These are phyloP conservation scores for Trametes coccinea DNA, from an alignment of 768 basidiomycete genomes.

Conservation along the genomic window DNA sequence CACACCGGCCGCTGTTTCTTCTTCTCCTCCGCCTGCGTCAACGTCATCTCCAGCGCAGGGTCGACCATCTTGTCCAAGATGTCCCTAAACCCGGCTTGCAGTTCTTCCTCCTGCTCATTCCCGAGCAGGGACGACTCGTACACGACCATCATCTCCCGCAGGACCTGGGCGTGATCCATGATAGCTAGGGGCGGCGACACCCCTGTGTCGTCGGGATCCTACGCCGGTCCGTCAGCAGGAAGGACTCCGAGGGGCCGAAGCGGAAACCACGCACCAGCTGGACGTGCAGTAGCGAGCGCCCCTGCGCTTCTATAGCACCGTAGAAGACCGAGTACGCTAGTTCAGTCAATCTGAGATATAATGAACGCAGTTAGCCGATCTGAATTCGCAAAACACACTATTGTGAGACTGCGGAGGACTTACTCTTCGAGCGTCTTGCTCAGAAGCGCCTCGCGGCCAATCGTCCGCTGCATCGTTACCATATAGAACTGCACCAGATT, in stretches of 20 bases:
- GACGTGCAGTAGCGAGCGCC: conserved; percentile 59
- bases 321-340: conserved; percentile 84
- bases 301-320: conserved; percentile 83
- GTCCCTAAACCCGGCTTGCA: conserved; percentile 54
- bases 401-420: neutral
- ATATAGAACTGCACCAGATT: conserved; percentile 95
- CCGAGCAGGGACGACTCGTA: conserved; percentile 85
- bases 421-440: conserved; percentile 80
- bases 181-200: conserved; percentile 74
- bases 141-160: conserved; percentile 87
- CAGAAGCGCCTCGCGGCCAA: conserved; percentile 80
- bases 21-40: conserved; percentile 65
- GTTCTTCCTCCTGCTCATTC: conserved; percentile 38
- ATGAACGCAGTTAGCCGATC: neutral
- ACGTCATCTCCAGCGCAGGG: conserved; percentile 78
- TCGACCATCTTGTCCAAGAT: conserved; percentile 85
- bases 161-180: conserved; percentile 78
- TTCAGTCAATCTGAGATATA: conserved; percentile 64
- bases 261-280: conserved; percentile 47
- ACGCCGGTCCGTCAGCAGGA: neutral
- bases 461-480: conserved; percentile 89
- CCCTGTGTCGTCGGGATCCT: conserved; percentile 72
- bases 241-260: neutral
- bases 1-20: conserved; percentile 55
- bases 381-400: neutral